Evolutionary conservation across 371 early-diverging fungal genomes (phyloP), one percentile per base, ranked within the genome.

Genomic region (Mucor circinelloides): DNA sequence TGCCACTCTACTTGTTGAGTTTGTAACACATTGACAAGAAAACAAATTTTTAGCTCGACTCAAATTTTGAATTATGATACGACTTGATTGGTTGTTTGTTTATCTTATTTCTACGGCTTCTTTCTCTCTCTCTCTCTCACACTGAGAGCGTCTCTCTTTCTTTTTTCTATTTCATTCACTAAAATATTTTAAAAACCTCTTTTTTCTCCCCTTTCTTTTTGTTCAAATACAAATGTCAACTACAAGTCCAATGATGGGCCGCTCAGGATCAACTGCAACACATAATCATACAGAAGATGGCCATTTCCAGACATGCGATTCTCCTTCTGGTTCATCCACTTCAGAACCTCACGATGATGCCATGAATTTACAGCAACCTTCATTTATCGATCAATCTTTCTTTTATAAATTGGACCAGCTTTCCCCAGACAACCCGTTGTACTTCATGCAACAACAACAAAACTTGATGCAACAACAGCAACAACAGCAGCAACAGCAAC

Each of bases 381-480:
- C 70, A 36, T 72, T 80, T 50, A 72, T 75, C 36, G 79, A 81
- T 63, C 74, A 71, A 50, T 78, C 79, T 1, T 78, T 81, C 60
- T 81, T 78, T 61, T 66, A 73, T 57, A 78, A 78, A 64, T 70
- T 78, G 34, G 79, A 77, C 38, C 79, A 73, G 27, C 66, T 78
- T 17, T 68, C 72, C 13, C 74, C 82, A 21, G 74, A 81, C 28
- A 75, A 78, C 56, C 76, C 74, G 9, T 61, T 73, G 19, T 72
- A 65, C 58, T 79, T 77, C 61, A 77, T 74, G 70, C 78, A 74
- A 61, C 71, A 76, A 42, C 68, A 69, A 23, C 70, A 73, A 15
- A 63, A 70, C 34, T 71, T 71, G 42, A 67, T 67, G 28, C 73
- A 70, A 38, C 63, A 60, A 50, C 57, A 63, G 52, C 52, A 40